A percentile compares a stretch with the other conserved stretches of the same genome.
phyloP scores from a whole-genome alignment of 148 eudicot genomes.

The Heliamphora exappendiculata region DNA sequence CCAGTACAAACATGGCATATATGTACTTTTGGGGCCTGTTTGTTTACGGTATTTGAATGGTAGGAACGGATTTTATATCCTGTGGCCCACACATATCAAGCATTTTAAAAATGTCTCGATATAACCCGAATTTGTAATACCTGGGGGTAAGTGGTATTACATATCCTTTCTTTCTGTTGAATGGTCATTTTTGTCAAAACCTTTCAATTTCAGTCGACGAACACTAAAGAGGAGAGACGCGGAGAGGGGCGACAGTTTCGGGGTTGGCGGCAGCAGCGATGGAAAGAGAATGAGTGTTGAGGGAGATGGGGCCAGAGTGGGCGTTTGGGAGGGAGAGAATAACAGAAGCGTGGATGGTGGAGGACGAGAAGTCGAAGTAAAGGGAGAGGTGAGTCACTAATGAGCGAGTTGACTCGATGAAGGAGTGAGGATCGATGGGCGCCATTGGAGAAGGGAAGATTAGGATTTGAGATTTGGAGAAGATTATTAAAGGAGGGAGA shows the following conservation, averaged over 20 bases:
- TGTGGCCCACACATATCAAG: too few species aligned
- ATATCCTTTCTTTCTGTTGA: too few species aligned
- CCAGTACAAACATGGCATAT: too few species aligned
- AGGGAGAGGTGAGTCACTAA: constrained; percentile 45
- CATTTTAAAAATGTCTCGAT: too few species aligned
- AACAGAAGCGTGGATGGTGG: constrained; percentile 34
- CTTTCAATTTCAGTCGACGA: too few species aligned
- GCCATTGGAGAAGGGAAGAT: constrained; percentile 20
- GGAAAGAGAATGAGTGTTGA: constrained; percentile 53
- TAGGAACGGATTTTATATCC: too few species aligned
- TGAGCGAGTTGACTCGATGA: constrained; percentile 45
- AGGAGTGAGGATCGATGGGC: constrained; percentile 48
- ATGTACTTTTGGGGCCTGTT: too few species aligned
- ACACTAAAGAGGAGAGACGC: constrained; percentile 41
- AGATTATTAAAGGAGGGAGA: background rate
- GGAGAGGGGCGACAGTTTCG: constrained; percentile 25
- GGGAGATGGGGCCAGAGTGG: constrained; percentile 23
- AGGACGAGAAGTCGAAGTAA: constrained; percentile 43
- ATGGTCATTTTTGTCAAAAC: too few species aligned
- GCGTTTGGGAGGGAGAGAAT: constrained; percentile 32
- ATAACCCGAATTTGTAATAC: too few species aligned
- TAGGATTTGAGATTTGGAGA: background rate
- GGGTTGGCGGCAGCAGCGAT: constrained; percentile 31
- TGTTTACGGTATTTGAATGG: too few species aligned
- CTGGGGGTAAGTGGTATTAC: too few species aligned